These are phyloP conservation scores for Rhododendron kiyosumense DNA, from an alignment of 148 eudicot genomes.

Conservation along the genomic window DNA sequence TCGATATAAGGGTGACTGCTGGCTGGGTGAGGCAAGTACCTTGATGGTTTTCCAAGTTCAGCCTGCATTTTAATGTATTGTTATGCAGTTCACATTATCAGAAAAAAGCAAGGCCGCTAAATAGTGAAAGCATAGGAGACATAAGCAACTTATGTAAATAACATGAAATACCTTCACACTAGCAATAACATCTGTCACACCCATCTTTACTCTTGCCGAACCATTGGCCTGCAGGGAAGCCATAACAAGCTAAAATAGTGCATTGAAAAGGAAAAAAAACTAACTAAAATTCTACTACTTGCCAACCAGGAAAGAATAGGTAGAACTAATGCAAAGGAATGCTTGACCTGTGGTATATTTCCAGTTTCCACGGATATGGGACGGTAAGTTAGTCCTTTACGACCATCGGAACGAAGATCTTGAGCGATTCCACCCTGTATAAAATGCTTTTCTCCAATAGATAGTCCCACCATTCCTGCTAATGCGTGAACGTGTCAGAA, in stretches of 20 bases:
- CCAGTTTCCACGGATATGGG: constrained; percentile 65
- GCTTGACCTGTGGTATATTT: constrained; percentile 73
- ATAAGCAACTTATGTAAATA: not conserved
- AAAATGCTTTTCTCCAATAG: too few species aligned
- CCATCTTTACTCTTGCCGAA: constrained; percentile 80
- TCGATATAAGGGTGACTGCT: too few species aligned
- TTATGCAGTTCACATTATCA: too few species aligned
- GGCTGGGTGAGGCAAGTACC: too few species aligned
- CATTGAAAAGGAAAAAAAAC: not conserved
- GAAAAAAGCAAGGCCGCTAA: too few species aligned
- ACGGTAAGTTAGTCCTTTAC: constrained; percentile 61
- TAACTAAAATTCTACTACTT: not conserved
- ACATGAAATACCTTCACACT: constrained; percentile 67
- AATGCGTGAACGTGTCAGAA: too few species aligned
- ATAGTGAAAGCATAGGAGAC: not conserved
- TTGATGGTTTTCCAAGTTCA: too few species aligned
- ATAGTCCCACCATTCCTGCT: too few species aligned
- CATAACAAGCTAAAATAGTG: constrained; percentile 6
- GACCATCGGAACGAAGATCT: constrained; percentile 92
- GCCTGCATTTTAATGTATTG: too few species aligned
- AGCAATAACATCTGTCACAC: constrained; percentile 83
- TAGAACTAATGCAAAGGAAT: not conserved
- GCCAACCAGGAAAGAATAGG: not conserved
- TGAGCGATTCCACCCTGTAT: constrained; percentile 83
- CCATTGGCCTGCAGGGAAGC: constrained; percentile 66